Evolutionary conservation across 208 protist species (phyloP), one percentile per base, ranked within the genome.

Genomic region (Acanthamoeba royreba): DNA sequence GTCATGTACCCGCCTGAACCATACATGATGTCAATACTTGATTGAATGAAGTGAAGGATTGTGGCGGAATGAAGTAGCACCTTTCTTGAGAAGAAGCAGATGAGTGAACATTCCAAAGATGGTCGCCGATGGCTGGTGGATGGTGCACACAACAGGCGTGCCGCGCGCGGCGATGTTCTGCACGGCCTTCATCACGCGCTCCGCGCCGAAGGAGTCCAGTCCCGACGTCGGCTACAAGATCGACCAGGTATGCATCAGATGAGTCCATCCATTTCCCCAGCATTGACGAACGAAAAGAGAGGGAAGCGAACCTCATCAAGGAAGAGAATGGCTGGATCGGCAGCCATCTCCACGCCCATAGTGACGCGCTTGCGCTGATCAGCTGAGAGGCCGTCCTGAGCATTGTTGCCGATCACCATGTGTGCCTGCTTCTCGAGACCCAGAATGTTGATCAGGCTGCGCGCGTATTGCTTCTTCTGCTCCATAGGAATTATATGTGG

Each of bases 331-430:
- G 87, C 61, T 11, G 95, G 95, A 46, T 95, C 88, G 25, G 95
- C 94, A 19, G 95, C 95, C 28, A 96, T 92, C 61, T 96, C 95
- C 42, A 96, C 85, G 31, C 93, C 95, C 38, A 96, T 96, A 11
- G 94, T 94, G 1, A 96, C 95, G 15, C 95, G 40, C 61, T 96
- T 96, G 55, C 95, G 52, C 55, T 96, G 81, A 42, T 88, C 81
- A 42, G 81, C 81, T 17, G 81, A 88, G 81, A 88, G 46, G 25
- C 81, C 81, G 53, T 88, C 81, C 53, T 53, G 53, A 13, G 81
- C 9, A 42, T 88, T 88, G 81, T 61, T 88, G 22, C 81, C 81
- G 46, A 88, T 88, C 35, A 88, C 43, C 22, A 42, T n/a, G 13
- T 88, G 52, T 9, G 81, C 81, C 38, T 88, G 81, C 0, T 42